phyloP scores from a whole-genome alignment of 208 protist genomes.

The Herpetomonas samuelpessoai region DNA sequence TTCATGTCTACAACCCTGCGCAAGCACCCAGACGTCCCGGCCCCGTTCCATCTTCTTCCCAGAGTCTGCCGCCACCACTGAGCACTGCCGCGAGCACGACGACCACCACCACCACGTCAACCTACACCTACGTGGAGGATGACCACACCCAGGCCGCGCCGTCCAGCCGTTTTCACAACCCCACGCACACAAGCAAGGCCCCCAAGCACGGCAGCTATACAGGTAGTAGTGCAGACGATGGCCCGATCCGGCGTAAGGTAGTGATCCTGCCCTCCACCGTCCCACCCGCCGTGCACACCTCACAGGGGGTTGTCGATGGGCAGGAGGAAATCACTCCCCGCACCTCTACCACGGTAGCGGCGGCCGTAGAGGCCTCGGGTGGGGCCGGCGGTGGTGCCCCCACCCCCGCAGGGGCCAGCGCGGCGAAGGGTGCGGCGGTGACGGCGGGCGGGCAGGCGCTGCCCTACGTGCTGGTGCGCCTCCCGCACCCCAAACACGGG shows the following conservation, averaged over 20 bases:
- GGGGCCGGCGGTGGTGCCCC: neutral
- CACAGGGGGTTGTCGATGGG: too few relatives aligned
- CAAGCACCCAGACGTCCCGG: too few relatives aligned
- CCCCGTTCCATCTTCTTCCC: too few relatives aligned
- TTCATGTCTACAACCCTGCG: too few relatives aligned
- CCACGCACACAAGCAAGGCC: neutral
- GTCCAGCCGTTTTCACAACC: neutral
- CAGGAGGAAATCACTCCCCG: too few relatives aligned
- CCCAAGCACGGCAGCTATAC: neutral
- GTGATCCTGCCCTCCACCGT: neutral
- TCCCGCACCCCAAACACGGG: slow-evolving; percentile 71
- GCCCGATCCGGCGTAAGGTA: neutral
- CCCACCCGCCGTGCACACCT: too few relatives aligned
- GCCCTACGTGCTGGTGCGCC: slow-evolving; percentile 23
- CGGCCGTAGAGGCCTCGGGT: too few relatives aligned
- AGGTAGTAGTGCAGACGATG: neutral
- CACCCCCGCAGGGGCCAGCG: neutral
- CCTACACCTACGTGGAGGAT: slow-evolving; percentile 8
- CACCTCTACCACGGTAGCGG: too few relatives aligned
- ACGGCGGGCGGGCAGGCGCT: neutral
- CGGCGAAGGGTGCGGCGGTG: neutral
- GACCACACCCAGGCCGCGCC: slow-evolving; percentile 14
- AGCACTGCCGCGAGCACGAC: slow-evolving; percentile 6
- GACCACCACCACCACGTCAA: slow-evolving; percentile 5
- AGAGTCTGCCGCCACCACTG: neutral